These are phyloP conservation scores for Massarina eburnea DNA, from an alignment of 2,329 filamentous ascomycete species.

Conservation along the genomic window DNA sequence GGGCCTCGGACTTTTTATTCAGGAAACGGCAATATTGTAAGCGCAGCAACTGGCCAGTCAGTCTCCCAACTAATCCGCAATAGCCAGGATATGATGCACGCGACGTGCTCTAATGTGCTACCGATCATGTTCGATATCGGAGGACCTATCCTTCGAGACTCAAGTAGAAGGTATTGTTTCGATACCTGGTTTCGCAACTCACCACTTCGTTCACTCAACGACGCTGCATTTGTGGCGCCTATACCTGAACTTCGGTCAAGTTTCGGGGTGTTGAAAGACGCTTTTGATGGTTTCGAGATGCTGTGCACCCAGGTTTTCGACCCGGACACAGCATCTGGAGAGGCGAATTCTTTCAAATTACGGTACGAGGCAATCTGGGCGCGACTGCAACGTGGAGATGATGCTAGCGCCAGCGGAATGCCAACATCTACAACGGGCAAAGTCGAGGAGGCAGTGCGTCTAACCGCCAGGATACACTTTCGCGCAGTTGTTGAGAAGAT, in stretches of 20 bases:
- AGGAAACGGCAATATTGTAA: slow-evolving; percentile 15
- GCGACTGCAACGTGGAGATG: slow-evolving; percentile 1
- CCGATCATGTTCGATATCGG: slow-evolving; percentile 14
- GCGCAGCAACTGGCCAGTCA: background rate
- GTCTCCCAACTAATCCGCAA: background rate
- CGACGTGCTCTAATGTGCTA: slow-evolving; percentile 14
- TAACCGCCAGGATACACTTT: slow-evolving; percentile 17
- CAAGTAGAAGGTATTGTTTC: background rate
- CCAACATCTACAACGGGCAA: slow-evolving; percentile 2
- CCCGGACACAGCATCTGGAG: slow-evolving; percentile 10
- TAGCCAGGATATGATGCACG: slow-evolving; percentile 18
- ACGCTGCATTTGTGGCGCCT: slow-evolving; percentile 1
- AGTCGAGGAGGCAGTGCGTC: slow-evolving; percentile 8
- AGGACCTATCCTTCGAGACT: slow-evolving; percentile 11
- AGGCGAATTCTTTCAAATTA: slow-evolving; percentile 6
- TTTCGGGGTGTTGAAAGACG: slow-evolving; percentile 13
- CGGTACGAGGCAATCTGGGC: slow-evolving; percentile 10
- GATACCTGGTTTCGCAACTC: slow-evolving; percentile 15
- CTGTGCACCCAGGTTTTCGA: slow-evolving; percentile 17
- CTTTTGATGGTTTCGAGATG: slow-evolving; percentile 18
- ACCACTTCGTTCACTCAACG: slow-evolving; percentile 16
- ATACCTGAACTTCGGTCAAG: slow-evolving; percentile 7
- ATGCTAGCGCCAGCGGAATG: background rate
- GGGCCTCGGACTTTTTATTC: slow-evolving; percentile 10
- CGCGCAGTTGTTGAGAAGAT: slow-evolving; percentile 14